These are phyloP conservation scores for Backusella sp. DNA, from an alignment of 192 early-diverging fungal genomes.

Conservation along the genomic window DNA sequence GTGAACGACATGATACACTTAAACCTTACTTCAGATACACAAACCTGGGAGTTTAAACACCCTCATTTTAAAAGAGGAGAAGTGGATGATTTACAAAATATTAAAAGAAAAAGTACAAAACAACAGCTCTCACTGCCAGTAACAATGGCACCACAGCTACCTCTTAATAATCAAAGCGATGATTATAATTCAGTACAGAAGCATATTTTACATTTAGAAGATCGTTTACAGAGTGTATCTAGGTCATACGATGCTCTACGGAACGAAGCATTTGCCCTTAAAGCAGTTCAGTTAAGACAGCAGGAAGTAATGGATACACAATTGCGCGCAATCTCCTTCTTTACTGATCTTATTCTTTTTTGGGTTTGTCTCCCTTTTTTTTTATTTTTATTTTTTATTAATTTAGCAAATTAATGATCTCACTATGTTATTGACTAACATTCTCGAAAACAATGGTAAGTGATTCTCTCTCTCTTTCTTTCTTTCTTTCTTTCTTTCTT, in stretches of 20 bases:
- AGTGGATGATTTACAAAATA: slow-evolving; percentile 3
- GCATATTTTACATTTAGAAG: slow-evolving; percentile 14
- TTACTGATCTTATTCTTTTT: neutral
- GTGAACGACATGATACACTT: slow-evolving; percentile 20
- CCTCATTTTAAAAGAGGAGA: slow-evolving; percentile 14
- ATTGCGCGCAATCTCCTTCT: neutral
- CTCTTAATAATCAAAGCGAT: neutral
- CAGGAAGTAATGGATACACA: slow-evolving; percentile 8
- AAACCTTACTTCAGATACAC: slow-evolving; percentile 1
- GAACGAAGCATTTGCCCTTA: slow-evolving; percentile 2
- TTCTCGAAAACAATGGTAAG: neutral
- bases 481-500: neutral
- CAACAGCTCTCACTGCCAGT: neutral
- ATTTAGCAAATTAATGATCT: slow-evolving; percentile 3
- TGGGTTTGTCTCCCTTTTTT: neutral
- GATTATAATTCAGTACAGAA: slow-evolving; percentile 7
- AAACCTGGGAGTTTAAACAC: slow-evolving; percentile 27
- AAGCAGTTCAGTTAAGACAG: neutral
- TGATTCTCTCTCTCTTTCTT: neutral
- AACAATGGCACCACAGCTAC: neutral
- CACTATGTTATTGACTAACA: neutral
- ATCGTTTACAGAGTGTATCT: neutral
- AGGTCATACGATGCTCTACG: slow-evolving; percentile 3
- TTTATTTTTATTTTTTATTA: neutral
- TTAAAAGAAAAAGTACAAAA: slow-evolving; percentile 13